Percentiles rank a stretch among this genome's conserved stretches.
These are phyloP conservation scores for Pistacia vera DNA, from an alignment of 345 rosid genomes.

Conservation along the genomic window DNA sequence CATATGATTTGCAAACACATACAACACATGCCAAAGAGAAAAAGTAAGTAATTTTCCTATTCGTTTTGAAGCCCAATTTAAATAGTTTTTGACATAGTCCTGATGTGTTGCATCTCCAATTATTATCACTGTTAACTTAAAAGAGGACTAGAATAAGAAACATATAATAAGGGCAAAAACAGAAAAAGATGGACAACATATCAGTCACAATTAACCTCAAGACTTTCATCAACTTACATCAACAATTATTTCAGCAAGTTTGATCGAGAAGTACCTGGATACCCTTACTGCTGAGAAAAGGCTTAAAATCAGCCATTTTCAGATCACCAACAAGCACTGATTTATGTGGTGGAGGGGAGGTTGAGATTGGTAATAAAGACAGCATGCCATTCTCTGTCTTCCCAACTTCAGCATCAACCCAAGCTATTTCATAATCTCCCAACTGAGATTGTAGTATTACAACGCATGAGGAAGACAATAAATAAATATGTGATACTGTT, in stretches of 20 bases:
- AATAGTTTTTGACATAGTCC: neutral
- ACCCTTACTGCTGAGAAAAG: conserved; percentile 87
- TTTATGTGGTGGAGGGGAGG: conserved; percentile 69
- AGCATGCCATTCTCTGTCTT: conserved; percentile 70
- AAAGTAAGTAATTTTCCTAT: neutral
- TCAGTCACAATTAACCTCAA: neutral
- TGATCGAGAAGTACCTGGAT: conserved; percentile 54
- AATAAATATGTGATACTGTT: neutral
- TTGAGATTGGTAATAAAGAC: conserved; percentile 67
- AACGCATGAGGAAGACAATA: conserved; percentile 2
- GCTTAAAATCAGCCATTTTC: conserved; percentile 92
- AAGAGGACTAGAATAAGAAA: neutral
- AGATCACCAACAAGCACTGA: conserved; percentile 92
- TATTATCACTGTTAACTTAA: neutral
- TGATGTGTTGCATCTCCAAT: neutral
- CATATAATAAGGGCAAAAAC: neutral
- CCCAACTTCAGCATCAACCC: conserved; percentile 90
- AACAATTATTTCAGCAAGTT: neutral
- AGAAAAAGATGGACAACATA: neutral
- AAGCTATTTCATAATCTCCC: conserved; percentile 93
- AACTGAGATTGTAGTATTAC: conserved; percentile 46
- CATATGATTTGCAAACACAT: neutral
- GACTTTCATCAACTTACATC: neutral
- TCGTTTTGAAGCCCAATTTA: neutral
- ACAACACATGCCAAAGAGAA: neutral